Evolutionary conservation across 75 land plant species (phyloP).

Genomic region (Sequoia sempervirens): DNA sequence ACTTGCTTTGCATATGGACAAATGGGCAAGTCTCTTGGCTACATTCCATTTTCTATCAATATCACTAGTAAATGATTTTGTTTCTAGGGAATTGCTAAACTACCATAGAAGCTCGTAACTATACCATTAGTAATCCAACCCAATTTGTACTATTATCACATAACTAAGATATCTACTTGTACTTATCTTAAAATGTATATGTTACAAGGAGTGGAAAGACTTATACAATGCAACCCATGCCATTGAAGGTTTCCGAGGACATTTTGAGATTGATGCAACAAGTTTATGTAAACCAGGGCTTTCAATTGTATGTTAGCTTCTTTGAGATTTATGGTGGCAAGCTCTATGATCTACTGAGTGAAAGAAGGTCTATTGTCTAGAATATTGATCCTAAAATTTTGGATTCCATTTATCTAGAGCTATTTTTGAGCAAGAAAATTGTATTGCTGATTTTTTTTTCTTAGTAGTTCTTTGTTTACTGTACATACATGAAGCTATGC

Average conservation of each 20-base stretch:
- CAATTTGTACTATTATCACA: constrained; percentile 2
- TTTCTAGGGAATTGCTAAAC: neutral
- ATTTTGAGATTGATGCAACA: constrained; percentile 83
- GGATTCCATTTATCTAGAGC: neutral
- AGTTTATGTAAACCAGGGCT: constrained; percentile 71
- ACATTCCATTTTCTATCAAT: neutral
- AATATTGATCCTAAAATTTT: neutral
- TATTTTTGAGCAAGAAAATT: neutral
- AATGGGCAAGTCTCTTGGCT: constrained; percentile 54
- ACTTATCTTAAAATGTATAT: neutral
- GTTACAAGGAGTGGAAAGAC: constrained; percentile 95
- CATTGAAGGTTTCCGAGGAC: constrained; percentile 83
- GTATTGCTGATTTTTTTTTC: neutral
- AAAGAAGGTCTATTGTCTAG: constrained; percentile 58
- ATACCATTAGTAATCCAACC: neutral
- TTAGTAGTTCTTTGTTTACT: neutral
- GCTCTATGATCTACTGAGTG: constrained; percentile 94
- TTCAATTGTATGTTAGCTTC: constrained; percentile 90
- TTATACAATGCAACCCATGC: constrained; percentile 95
- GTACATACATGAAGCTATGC: constrained; percentile 60
- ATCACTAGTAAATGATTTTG: neutral
- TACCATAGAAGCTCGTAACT: neutral
- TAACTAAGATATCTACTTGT: neutral
- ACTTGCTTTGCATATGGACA: constrained; percentile 99
- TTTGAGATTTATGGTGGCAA: constrained; percentile 99